These are phyloP conservation scores for Sporodiniella umbellata DNA, from an alignment of 371 early-diverging fungal species.

Conservation along the genomic window DNA sequence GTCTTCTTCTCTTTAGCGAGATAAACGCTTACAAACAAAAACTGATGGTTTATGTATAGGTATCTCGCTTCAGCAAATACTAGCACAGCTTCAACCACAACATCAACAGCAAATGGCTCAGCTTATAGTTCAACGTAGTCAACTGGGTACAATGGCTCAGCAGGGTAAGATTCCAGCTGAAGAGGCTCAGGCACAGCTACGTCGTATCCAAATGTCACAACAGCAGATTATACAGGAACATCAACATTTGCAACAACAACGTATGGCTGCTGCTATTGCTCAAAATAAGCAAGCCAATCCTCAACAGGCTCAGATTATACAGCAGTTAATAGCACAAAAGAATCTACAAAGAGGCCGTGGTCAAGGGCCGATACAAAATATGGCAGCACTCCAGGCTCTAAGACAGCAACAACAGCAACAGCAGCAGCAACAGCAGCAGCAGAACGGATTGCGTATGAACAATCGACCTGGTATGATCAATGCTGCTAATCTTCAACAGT, in stretches of 20 bases:
- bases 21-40: no score
- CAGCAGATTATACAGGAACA: conserved; percentile 32
- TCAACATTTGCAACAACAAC: conserved; percentile 31
- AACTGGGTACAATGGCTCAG: conserved; percentile 20
- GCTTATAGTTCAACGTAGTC: conserved; percentile 33
- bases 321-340: conserved; percentile 35
- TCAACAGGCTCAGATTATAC: conserved; percentile 29
- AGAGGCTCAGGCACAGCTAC: conserved; percentile 16
- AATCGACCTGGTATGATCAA: background rate
- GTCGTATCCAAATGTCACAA: conserved; percentile 33
- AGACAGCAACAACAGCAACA: conserved; percentile 9
- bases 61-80: conserved; percentile 21
- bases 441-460: background rate
- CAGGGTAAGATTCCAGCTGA: conserved; percentile 29
- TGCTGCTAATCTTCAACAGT: conserved; percentile 24
- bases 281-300: conserved; percentile 22
- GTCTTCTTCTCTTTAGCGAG: background rate
- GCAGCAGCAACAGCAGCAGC: conserved; percentile 8
- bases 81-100: conserved; percentile 36
- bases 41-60: no score
- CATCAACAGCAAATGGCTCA: conserved; percentile 41
- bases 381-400: conserved; percentile 26
- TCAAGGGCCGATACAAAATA: conserved; percentile 20
- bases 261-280: conserved; percentile 11
- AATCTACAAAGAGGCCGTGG: conserved; percentile 27